Conservation (phyloP, 2,329 filamentous ascomycete species). For the Pseudocercospora macadamiae region DNA sequence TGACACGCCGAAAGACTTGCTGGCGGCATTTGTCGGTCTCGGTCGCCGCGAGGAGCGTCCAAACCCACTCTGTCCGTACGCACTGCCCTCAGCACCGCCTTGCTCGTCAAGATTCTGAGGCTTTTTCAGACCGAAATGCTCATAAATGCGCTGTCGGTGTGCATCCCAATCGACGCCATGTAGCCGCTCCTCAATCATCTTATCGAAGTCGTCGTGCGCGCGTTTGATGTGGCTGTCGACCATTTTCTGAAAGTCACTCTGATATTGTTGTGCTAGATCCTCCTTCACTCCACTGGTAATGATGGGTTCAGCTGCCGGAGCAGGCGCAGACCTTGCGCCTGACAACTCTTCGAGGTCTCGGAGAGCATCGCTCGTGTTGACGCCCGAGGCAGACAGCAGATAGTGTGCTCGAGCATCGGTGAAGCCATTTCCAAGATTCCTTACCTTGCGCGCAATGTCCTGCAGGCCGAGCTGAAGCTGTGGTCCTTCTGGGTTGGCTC, state of each 20-base stretch:
- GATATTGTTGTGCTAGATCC: conserved; percentile 34
- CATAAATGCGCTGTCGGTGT: conserved; percentile 88
- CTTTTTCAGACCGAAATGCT: conserved; percentile 83
- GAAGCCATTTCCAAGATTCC: conserved; percentile 72
- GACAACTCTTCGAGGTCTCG: conserved; percentile 66
- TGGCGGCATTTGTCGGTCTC: conserved; percentile 37
- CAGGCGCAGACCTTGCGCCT: conserved; percentile 20
- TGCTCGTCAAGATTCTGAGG: conserved; percentile 40
- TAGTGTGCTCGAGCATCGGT: conserved; percentile 69
- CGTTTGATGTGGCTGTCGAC: conserved; percentile 62
- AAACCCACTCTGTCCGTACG: conserved; percentile 50
- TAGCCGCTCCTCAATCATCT: conserved; percentile 91
- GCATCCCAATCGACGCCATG: conserved; percentile 89
- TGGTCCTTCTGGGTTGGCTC: conserved; percentile 77
- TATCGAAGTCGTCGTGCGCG: conserved; percentile 88
- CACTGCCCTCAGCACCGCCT: conserved; percentile 33
- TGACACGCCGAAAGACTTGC: conserved; percentile 68
- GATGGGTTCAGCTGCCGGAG: conserved; percentile 4
- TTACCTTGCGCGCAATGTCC: conserved; percentile 77
- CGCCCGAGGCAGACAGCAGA: conserved; percentile 87
- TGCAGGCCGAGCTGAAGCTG: conserved; percentile 88
- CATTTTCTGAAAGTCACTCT: conserved; percentile 67
- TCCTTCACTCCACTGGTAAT: conserved; percentile 34
- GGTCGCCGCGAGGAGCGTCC: conserved; percentile 53
- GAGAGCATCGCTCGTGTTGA: conserved; percentile 82